Evolutionary conservation across 1,139 yeast genomes (phyloP).

Genomic region (Meyerozyma elateridarum): DNA sequence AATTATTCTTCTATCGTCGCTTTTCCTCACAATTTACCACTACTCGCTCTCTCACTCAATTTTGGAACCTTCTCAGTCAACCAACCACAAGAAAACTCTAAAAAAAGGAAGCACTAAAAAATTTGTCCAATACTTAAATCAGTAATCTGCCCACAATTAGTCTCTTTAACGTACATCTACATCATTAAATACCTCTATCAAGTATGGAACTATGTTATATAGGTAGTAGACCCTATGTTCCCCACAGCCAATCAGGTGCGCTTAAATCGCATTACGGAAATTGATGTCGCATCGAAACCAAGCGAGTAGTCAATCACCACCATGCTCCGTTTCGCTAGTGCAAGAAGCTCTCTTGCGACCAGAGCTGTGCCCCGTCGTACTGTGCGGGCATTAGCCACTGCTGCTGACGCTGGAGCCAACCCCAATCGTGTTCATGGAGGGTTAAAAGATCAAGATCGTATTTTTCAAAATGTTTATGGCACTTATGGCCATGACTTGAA

Average conservation of each 20-base stretch:
- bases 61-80: too few relatives aligned
- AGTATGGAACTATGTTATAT: too few relatives aligned
- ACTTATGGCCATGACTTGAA: constrained; percentile 71
- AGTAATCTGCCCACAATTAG: too few relatives aligned
- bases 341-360: neutral
- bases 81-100: too few relatives aligned
- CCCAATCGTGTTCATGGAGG: constrained; percentile 70
- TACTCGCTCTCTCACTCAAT: too few relatives aligned
- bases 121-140: too few relatives aligned
- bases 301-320: neutral
- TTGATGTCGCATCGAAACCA: neutral
- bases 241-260: constrained; percentile 3
- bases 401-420: constrained; percentile 42
- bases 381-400: constrained; percentile 37
- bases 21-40: too few relatives aligned
- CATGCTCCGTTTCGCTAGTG: constrained; percentile 2
- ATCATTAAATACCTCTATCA: too few relatives aligned
- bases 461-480: constrained; percentile 76
- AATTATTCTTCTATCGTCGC: too few relatives aligned
- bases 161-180: too few relatives aligned
- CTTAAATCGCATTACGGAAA: constrained; percentile 5
- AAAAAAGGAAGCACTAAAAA: too few relatives aligned
- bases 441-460: constrained; percentile 75
- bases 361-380: neutral
- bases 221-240: too few relatives aligned